Evolutionary conservation across 2,329 filamentous ascomycete species (phyloP), one percentile per base, ranked within the genome.

Genomic region (Ceratocystis lukuohia): DNA sequence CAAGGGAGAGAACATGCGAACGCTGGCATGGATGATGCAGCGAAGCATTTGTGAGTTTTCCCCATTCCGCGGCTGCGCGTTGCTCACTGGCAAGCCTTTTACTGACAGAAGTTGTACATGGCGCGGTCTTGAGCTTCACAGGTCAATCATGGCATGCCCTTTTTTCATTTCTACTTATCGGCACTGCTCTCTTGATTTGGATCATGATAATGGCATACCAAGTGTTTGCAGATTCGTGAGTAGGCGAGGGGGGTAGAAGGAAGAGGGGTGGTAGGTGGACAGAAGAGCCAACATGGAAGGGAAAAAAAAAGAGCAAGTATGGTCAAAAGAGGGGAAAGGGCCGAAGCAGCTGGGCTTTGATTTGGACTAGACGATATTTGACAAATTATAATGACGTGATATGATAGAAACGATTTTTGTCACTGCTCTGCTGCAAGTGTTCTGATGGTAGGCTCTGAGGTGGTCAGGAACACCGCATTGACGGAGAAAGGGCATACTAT

Each of bases 191-290:
- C 69, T 73, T 86, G 67, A 72, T 87, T n/a, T 87, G 84, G 84
- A 83, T 87, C 71, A 86, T 87, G 78, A 76, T 86, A 69, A 86
- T 87, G 80, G 81, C 84, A 10, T 84, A 85, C 70, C 83, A 85
- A 69, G 84, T 87, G 8, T 87, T 84, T 76, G 80, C 74, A 68
- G 72, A 75, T 62, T 78, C 76, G 69, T 77, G 46, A 69, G n/a
- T 3, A n/a, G 20, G 37, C 22, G 7, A 37, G 7, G 44, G 28
- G 44, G 17, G 30, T 6, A 22, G 17, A 61, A 15, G 46, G 2
- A 8, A 41, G 10, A 15, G 3, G 12, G 4, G 37, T 3, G 10
- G 10, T 12, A 1, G 37, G 10, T 4, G 37, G 22, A 30, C 15
- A 25, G 37, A 46, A 15, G 22, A 20, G 5, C 20, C 17, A 7